Base-by-base conservation (phyloP, 2,329 filamentous ascomycete genomes). In the Sporothrix brasiliensis region DNA sequence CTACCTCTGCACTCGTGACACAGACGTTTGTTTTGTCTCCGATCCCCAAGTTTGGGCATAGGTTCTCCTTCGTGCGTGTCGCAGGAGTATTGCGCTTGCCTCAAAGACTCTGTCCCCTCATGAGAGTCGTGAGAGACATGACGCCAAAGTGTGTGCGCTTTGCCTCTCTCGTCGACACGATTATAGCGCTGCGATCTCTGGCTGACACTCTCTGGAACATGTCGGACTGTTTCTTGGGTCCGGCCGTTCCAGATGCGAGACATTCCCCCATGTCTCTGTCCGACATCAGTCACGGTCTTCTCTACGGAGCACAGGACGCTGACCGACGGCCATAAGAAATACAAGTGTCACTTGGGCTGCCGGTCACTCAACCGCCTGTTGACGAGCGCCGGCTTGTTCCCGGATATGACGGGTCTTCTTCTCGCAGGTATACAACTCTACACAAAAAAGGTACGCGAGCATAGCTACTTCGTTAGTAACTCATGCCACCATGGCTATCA, bases 201-300 rank as follows among this genome's bases (percentile, higher is more conserved):
- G 3, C 27, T 34, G n/a, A n/a, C 11, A 11, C 10, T 14, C 39
- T 16, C 34, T 44, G 39, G 11, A 44, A 44, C 39, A 16, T 47
- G 11, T 61, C 58, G 58, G 58, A 19, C 58, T 24, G 39, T 63
- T 61, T 63, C 58, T 47, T 63, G 58, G 41, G 47, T 27, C 19
- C 39, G 58, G 58, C 58, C 58, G 58, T 47, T 47, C 58, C n/a
- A 61, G 39, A 61, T 61, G n/a, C 58, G 58, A 63, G 58, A 63
- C 58, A 63, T 13, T 10, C 41, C 41, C 39, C 27, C n/a, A 47
- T 63, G 13, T 47, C 13, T 63, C 39, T 63, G 58, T 47, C 39
- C 58, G n/a, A 63, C 58, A 63, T 4, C 24, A 5, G 21, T 27
- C 6, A n/a, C 27, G 39, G 21, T 21, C 16, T 27, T 24, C 21